Evolutionary conservation across 768 basidiomycete species (phyloP).

Genomic region (Suillus hirtellus): DNA sequence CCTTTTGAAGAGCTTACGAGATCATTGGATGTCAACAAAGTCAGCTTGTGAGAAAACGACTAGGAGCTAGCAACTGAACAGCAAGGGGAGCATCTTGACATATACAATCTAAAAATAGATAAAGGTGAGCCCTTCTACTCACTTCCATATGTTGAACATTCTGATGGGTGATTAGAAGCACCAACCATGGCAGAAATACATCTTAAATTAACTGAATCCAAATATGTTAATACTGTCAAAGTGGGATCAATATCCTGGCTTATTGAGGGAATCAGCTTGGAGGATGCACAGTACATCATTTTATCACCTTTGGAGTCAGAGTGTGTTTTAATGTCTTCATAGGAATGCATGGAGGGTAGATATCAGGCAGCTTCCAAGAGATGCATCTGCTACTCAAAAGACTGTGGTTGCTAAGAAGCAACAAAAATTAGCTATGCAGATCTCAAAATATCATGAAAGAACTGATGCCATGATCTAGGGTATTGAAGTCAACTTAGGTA

Average conservation of each 20-base stretch:
- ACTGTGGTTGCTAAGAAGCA: background rate
- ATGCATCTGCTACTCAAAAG: conserved; percentile 5
- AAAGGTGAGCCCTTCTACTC: conserved; percentile 4
- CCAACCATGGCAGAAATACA: conserved; percentile 9
- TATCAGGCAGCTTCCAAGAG: conserved; percentile 3
- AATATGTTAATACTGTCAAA: background rate
- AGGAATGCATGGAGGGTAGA: conserved; percentile 10
- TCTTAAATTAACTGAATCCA: background rate
- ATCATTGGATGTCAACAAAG: too few relatives aligned
- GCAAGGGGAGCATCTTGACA: conserved; percentile 7
- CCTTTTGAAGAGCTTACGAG: too few relatives aligned
- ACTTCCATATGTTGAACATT: background rate
- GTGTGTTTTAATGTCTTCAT: background rate
- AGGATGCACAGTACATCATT: conserved; percentile 10
- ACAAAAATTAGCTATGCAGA: background rate
- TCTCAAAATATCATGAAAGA: conserved; percentile 2
- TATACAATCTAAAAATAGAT: conserved; percentile 7
- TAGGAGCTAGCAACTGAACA: background rate
- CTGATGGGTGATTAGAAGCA: conserved; percentile 5
- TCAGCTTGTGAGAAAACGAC: too few relatives aligned
- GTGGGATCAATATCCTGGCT: conserved; percentile 9
- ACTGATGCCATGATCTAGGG: conserved; percentile 1
- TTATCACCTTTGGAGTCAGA: background rate
- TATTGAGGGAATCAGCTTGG: conserved; percentile 10
- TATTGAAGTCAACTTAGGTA: background rate